phyloP scores from a whole-genome alignment of 345 rosid species.

The Ceriops decandra region DNA sequence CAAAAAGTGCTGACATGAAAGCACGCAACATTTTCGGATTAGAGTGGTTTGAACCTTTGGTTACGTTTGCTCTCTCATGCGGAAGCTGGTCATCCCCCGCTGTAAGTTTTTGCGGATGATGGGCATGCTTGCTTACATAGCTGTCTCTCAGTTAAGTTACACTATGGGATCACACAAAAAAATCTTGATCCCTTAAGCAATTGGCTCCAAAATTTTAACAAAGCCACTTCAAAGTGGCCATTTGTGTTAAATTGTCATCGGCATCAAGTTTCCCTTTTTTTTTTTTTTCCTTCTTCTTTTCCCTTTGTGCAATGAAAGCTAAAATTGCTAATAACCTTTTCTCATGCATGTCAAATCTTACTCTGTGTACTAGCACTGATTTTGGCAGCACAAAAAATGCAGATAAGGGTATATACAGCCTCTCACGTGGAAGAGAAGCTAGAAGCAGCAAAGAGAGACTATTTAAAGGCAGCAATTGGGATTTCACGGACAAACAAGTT shows the following conservation, averaged over 20 bases:
- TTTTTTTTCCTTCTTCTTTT: not conserved
- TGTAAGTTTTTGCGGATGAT: conserved; percentile 43
- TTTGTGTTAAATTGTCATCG: not conserved
- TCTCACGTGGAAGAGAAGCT: conserved; percentile 65
- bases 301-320: too few relatives aligned
- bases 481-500: conserved; percentile 64
- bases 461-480: conserved; percentile 74
- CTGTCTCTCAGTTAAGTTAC: not conserved
- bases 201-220: too few relatives aligned
- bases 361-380: too few relatives aligned
- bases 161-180: too few relatives aligned
- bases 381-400: conserved; percentile 7
- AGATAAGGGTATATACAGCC: conserved; percentile 88
- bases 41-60: conserved; percentile 88
- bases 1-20: conserved; percentile 67
- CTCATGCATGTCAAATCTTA: too few relatives aligned
- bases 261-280: not conserved
- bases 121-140: not conserved
- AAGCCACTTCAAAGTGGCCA: too few relatives aligned
- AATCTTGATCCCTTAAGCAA: too few relatives aligned
- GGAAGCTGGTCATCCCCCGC: conserved; percentile 98
- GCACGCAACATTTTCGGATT: conserved; percentile 58
- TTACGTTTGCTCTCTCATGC: conserved; percentile 81
- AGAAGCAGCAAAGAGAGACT: conserved; percentile 74
- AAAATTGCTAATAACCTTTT: too few relatives aligned